Evolutionary conservation across 371 early-diverging fungal genomes (phyloP), one percentile per base, ranked within the genome.

Genomic region (Rhizomucor pusillus): DNA sequence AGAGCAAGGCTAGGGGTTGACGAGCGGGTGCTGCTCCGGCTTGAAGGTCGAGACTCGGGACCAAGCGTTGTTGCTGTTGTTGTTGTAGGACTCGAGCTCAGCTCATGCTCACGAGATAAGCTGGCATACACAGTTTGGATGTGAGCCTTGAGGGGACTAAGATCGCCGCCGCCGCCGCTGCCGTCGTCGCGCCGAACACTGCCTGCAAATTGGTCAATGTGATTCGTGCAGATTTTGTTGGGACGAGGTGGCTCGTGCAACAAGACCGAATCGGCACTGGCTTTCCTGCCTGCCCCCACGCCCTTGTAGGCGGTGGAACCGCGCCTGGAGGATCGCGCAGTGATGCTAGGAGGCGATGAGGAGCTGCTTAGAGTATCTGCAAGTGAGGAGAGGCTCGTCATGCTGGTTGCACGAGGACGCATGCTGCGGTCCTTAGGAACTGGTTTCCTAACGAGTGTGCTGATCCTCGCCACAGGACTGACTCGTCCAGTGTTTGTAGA

Each of bases 1-100:
- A 50, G 43, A 20, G 54, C 47, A 20, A 52, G 49, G 11, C 57
- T 59, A 10, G 57, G 50, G 5, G 56, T 58, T 1, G 67, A 67
- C 18, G 66, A 65, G 7, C 52, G 25, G 1, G 60, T 45, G 47
- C 63, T 67, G 52, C 46, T 63, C 25, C 58, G 56, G 51, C 62
- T 66, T 6, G 59, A 57, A 9, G 67, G 59, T 11, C 62, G 58
- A 11, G 62, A 50, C 16, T 25, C 39, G 29, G 25, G 55, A 35
- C 41, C 52, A 18, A 47, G 35, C 16, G 29, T 29, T 37, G 37
- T 14, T 37, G 11, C 9, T 37, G 37, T 14, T 37, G 11, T 37
- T 37, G 50, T 18, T 41, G 41, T 12, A 11, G 41, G 41, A 11
- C 41, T 16, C 5, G 3, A 19, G 16, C 41, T 41, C 16, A 41